A percentile compares a stretch with the other conserved stretches of the same genome.
phyloP scores from a whole-genome alignment of 2,329 filamentous ascomycete genomes.

The Anthostomella pinea region DNA sequence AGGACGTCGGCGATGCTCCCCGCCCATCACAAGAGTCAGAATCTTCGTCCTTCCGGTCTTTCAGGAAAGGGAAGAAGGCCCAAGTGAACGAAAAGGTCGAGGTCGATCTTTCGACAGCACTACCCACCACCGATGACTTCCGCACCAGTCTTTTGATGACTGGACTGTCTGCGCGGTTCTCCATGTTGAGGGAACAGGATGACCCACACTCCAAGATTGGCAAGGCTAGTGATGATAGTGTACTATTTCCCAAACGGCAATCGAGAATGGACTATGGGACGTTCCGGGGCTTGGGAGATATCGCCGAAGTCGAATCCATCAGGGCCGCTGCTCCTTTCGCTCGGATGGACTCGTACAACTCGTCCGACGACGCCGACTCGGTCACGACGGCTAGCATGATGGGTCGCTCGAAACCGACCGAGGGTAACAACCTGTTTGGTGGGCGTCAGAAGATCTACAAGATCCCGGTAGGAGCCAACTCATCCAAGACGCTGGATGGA shows the following conservation, averaged over 20 bases:
- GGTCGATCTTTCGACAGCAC: conserved; percentile 68
- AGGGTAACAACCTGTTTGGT: conserved; percentile 92
- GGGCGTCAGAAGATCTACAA: conserved; percentile 95
- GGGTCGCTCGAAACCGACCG: conserved; percentile 74
- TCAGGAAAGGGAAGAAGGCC: conserved; percentile 54
- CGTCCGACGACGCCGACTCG: conserved; percentile 66
- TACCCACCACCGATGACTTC: conserved; percentile 86
- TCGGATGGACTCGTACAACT: conserved; percentile 63
- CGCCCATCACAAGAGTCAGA: conserved; percentile 56
- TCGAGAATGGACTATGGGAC: conserved; percentile 74
- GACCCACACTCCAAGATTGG: conserved; percentile 85
- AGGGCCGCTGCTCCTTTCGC: conserved; percentile 55
- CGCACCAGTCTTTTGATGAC: conserved; percentile 95
- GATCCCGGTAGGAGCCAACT: conserved; percentile 56
- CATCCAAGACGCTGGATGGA: conserved; percentile 40
- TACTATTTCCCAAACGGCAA: conserved; percentile 76
- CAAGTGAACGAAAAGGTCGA: conserved; percentile 60
- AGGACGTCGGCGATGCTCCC: conserved; percentile 47
- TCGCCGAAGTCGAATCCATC: conserved; percentile 86
- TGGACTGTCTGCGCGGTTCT: conserved; percentile 89
- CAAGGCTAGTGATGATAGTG: conserved; percentile 93
- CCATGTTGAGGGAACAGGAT: conserved; percentile 93
- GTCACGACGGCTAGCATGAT: conserved; percentile 69
- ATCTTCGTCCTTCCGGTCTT: conserved; percentile 52
- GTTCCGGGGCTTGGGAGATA: conserved; percentile 65